Conservation (phyloP, 208 protist genomes). For the Trypanosoma caninum region DNA sequence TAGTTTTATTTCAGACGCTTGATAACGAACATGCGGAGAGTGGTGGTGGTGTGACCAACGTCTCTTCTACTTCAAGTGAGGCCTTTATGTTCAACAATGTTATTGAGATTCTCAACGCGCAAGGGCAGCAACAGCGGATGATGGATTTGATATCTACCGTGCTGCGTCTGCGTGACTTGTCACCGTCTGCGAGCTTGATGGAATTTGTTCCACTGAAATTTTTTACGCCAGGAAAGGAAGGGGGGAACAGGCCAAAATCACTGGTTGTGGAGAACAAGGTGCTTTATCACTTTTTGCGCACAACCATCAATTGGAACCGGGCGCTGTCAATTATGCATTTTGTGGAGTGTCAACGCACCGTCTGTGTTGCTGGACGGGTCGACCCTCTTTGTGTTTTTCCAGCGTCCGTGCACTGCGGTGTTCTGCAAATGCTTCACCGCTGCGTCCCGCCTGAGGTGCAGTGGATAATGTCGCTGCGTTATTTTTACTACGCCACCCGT, state of each 20-base stretch:
- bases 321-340: slow-evolving; percentile 3
- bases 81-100: slow-evolving; percentile 25
- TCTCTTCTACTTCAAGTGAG: background rate
- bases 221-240: background rate
- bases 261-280: slow-evolving; percentile 19
- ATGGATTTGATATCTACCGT: background rate
- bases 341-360: background rate
- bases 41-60: no score
- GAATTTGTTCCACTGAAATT: slow-evolving; percentile 17
- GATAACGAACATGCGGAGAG: background rate
- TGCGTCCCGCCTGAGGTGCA: slow-evolving; percentile 11
- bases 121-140: slow-evolving; percentile 10
- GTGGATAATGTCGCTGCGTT: slow-evolving; percentile 30
- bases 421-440: slow-evolving; percentile 26
- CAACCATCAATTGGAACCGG: slow-evolving; percentile 15
- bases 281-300: slow-evolving; percentile 20
- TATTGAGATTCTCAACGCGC: slow-evolving; percentile 16
- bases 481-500: slow-evolving; percentile 11
- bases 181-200: slow-evolving; percentile 22
- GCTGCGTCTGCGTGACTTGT: slow-evolving; percentile 2
- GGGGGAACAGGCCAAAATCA: background rate
- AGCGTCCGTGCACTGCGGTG: slow-evolving; percentile 36
- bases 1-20: background rate
- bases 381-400: slow-evolving; percentile 10
- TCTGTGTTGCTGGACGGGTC: background rate